phyloP scores from a whole-genome alignment of 2,329 filamentous ascomycete species.

The Cladosporium sp. region DNA sequence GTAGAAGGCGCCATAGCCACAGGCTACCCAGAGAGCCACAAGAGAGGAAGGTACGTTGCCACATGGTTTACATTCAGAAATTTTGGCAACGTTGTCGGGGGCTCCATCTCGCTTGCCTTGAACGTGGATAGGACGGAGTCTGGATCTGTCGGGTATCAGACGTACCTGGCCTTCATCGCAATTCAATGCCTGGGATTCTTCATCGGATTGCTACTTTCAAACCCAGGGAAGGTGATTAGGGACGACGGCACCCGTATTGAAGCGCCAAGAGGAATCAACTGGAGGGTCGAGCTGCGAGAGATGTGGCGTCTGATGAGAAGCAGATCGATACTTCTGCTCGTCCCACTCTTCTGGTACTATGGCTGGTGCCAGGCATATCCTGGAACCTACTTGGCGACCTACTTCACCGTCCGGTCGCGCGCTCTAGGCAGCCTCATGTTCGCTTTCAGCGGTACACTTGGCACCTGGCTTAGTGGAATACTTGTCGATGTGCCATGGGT shows the following conservation, averaged over 20 bases:
- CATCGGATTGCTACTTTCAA: slow-evolving; percentile 34
- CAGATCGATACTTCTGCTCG: slow-evolving; percentile 32
- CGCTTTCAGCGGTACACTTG: slow-evolving; percentile 30
- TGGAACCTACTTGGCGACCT: slow-evolving; percentile 38
- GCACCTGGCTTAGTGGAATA: slow-evolving; percentile 21
- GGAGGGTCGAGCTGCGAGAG: slow-evolving; percentile 32
- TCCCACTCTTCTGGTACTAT: slow-evolving; percentile 39
- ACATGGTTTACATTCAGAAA: slow-evolving; percentile 41
- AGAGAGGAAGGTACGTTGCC: slow-evolving; percentile 42
- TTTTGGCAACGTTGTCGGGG: slow-evolving; percentile 37
- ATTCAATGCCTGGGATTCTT: slow-evolving; percentile 33
- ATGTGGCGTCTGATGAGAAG: slow-evolving; percentile 29
- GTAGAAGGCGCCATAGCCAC: slow-evolving; percentile 44
- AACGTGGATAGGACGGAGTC: slow-evolving; percentile 28
- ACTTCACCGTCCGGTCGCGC: slow-evolving; percentile 41
- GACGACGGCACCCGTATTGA: slow-evolving; percentile 34
- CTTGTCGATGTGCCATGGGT: slow-evolving; percentile 13
- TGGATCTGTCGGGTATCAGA: slow-evolving; percentile 27
- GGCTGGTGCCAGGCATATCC: slow-evolving; percentile 35
- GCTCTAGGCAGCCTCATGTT: slow-evolving; percentile 39
- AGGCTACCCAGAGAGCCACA: slow-evolving; percentile 42
- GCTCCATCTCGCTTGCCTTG: slow-evolving; percentile 39
- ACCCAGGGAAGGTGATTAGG: slow-evolving; percentile 37
- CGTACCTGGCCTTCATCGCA: slow-evolving; percentile 37
- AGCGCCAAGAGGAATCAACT: slow-evolving; percentile 30